These are phyloP conservation scores for Diplodia mutila DNA, from an alignment of 2,329 filamentous ascomycete species.

Conservation along the genomic window DNA sequence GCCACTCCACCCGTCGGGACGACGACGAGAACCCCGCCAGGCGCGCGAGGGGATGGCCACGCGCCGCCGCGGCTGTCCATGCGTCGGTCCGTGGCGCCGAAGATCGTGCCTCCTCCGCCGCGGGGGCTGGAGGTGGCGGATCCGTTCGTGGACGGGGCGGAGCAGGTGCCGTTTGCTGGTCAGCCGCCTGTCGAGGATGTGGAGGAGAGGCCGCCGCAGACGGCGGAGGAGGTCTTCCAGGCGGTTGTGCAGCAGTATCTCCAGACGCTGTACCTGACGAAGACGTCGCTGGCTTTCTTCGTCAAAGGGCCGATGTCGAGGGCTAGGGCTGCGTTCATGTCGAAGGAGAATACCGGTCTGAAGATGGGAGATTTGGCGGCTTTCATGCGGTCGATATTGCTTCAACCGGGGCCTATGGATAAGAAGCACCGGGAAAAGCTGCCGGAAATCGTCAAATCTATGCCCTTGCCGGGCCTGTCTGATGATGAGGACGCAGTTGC, in stretches of 20 bases:
- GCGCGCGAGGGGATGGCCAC: slow-evolving; percentile 10
- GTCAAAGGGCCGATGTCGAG: slow-evolving; percentile 79
- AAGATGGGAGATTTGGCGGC: slow-evolving; percentile 66
- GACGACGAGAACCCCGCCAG: no score
- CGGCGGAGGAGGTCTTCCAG: slow-evolving; percentile 55
- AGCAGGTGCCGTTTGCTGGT: slow-evolving; percentile 15
- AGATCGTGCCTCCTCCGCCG: background rate
- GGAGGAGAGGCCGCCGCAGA: slow-evolving; percentile 18
- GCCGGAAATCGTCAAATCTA: slow-evolving; percentile 65
- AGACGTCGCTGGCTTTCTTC: slow-evolving; percentile 81
- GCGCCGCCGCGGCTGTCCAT: slow-evolving; percentile 36
- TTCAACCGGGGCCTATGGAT: slow-evolving; percentile 70
- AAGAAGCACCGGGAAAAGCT: slow-evolving; percentile 79
- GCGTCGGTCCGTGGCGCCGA: slow-evolving; percentile 33
- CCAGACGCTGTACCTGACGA: slow-evolving; percentile 52
- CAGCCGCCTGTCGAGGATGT: slow-evolving; percentile 1
- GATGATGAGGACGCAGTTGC: slow-evolving; percentile 44
- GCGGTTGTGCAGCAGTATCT: slow-evolving; percentile 47
- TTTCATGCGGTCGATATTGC: slow-evolving; percentile 70
- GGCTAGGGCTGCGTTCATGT: slow-evolving; percentile 70
- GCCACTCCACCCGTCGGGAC: background rate
- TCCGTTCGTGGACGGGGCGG: slow-evolving; percentile 15
- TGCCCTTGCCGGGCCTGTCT: slow-evolving; percentile 48
- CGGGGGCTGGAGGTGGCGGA: background rate
- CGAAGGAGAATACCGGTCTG: slow-evolving; percentile 63